phyloP scores from a whole-genome alignment of 2,329 filamentous ascomycete species.

The Microdochium bolleyi region DNA sequence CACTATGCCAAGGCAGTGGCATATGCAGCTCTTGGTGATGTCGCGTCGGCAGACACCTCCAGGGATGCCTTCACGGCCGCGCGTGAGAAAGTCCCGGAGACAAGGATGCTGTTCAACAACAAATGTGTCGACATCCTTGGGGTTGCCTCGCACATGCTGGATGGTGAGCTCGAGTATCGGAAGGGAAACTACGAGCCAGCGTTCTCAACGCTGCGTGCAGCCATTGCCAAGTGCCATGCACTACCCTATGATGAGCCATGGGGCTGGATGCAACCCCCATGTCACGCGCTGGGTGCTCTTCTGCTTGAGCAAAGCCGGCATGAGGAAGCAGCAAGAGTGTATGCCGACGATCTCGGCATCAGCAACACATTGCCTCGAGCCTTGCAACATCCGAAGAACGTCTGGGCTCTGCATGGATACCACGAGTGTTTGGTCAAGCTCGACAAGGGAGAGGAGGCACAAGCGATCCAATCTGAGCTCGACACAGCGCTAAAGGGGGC shows the following conservation, averaged over 20 bases:
- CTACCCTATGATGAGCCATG: slow-evolving; percentile 68
- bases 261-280: slow-evolving; percentile 71
- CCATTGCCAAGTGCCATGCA: slow-evolving; percentile 52
- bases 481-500: slow-evolving; percentile 13
- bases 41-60: slow-evolving; percentile 46
- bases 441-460: slow-evolving; percentile 33
- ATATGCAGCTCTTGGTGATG: slow-evolving; percentile 43
- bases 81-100: slow-evolving; percentile 40
- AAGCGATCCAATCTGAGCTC: slow-evolving; percentile 13
- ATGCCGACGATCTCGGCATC: slow-evolving; percentile 53
- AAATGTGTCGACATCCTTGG: slow-evolving; percentile 53
- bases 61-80: slow-evolving; percentile 43
- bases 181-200: slow-evolving; percentile 47
- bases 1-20: slow-evolving; percentile 59
- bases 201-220: slow-evolving; percentile 48
- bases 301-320: slow-evolving; percentile 57
- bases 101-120: slow-evolving; percentile 63
- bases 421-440: slow-evolving; percentile 59
- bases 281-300: slow-evolving; percentile 64
- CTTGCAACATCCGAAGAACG: slow-evolving; percentile 61
- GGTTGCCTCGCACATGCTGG: slow-evolving; percentile 59
- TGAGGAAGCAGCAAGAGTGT: slow-evolving; percentile 47
- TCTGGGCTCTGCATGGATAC: slow-evolving; percentile 68
- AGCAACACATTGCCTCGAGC: slow-evolving; percentile 54
- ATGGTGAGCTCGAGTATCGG: slow-evolving; percentile 68